phyloP scores from a whole-genome alignment of 1,139 yeast genomes.

The Lodderomyces oxycetoniae region DNA sequence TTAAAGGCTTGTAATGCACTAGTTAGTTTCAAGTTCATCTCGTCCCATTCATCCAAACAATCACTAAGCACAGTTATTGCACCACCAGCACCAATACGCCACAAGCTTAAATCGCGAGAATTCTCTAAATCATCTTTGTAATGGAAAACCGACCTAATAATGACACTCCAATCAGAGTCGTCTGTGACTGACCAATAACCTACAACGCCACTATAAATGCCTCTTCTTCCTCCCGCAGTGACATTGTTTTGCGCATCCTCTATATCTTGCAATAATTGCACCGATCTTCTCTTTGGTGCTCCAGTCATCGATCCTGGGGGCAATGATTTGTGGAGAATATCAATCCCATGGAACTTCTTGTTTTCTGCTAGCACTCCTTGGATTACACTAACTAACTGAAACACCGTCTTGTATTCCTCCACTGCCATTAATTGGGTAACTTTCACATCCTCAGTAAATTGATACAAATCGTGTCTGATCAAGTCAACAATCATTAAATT shows the following conservation, averaged over 20 bases:
- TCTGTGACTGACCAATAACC: constrained; percentile 94
- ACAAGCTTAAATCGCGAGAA: constrained; percentile 28
- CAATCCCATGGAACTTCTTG: constrained; percentile 60
- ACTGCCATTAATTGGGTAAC: constrained; percentile 84
- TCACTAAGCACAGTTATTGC: constrained; percentile 91
- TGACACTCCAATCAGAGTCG: constrained; percentile 93
- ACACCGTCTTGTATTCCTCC: constrained; percentile 89
- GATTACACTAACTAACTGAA: constrained; percentile 86
- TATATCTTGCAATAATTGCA: constrained; percentile 65
- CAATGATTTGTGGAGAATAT: constrained; percentile 67
- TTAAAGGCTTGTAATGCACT: constrained; percentile 70
- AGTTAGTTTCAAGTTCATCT: constrained; percentile 75
- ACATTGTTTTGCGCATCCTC: constrained; percentile 40
- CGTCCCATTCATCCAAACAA: constrained; percentile 83
- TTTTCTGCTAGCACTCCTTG: constrained; percentile 48
- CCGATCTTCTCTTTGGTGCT: constrained; percentile 93
- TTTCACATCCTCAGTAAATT: constrained; percentile 58
- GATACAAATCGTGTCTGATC: constrained; percentile 85
- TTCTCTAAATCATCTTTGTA: constrained; percentile 50
- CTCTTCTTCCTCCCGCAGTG: constrained; percentile 55
- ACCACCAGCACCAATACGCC: constrained; percentile 98
- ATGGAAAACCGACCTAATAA: constrained; percentile 77
- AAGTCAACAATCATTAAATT: constrained; percentile 95
- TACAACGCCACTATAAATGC: constrained; percentile 88
- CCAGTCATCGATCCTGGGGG: constrained; percentile 99